Conservation (phyloP, 208 protist genomes). For the Vickermania ingenoplastis region DNA sequence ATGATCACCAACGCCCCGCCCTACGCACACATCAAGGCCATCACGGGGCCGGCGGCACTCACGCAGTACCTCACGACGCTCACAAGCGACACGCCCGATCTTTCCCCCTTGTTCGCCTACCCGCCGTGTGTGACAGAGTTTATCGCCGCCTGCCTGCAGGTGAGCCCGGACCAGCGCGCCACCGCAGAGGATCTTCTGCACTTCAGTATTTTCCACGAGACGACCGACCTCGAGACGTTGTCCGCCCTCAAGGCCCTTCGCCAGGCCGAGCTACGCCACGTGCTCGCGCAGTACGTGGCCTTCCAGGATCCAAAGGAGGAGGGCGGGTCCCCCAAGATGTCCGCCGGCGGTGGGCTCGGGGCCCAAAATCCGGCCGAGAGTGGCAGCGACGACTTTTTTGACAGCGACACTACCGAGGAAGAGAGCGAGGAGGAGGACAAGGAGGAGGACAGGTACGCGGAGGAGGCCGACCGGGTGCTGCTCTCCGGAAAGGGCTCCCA, state of each 20-base stretch:
- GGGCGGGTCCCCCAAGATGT: neutral
- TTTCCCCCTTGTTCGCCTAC: slow-evolving; percentile 63
- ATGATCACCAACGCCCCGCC: slow-evolving; percentile 82
- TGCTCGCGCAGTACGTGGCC: slow-evolving; percentile 77
- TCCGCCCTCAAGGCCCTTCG: slow-evolving; percentile 68
- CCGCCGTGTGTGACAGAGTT: slow-evolving; percentile 71
- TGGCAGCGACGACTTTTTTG: neutral
- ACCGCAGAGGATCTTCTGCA: slow-evolving; percentile 69
- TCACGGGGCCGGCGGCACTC: slow-evolving; percentile 62
- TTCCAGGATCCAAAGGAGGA: slow-evolving; percentile 63
- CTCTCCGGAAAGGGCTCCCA: no score
- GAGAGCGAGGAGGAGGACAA: neutral
- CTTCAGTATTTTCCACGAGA: slow-evolving; percentile 68
- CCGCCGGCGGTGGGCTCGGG: no score
- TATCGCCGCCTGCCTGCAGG: slow-evolving; percentile 71
- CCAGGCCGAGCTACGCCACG: slow-evolving; percentile 74
- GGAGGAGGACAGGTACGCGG: neutral
- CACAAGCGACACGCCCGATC: slow-evolving; percentile 62
- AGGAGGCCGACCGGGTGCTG: no score
- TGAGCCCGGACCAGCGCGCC: slow-evolving; percentile 49
- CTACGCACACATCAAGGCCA: slow-evolving; percentile 64
- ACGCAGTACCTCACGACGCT: slow-evolving; percentile 75
- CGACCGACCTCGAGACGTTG: slow-evolving; percentile 42
- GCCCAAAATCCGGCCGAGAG: neutral
- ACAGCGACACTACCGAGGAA: neutral